A percentile compares a stretch with the other conserved stretches of the same genome.
Conservation (phyloP, 306 rosid genomes). For the Castanea mollissima region DNA sequence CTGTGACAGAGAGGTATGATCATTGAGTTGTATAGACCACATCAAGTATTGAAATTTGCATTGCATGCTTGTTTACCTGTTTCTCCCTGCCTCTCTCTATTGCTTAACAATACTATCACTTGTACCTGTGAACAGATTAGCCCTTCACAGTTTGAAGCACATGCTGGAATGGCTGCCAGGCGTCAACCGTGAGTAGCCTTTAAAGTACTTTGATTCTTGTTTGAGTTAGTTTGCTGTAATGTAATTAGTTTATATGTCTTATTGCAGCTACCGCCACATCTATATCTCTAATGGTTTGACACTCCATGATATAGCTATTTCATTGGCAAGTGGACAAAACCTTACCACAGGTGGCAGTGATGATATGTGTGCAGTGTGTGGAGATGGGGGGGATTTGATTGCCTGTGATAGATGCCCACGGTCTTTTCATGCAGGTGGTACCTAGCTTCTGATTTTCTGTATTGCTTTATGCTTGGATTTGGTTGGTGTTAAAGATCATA, state of each 20-base stretch:
- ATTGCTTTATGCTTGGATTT: background rate
- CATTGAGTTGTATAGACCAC: slow-evolving; percentile 13
- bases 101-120: slow-evolving; percentile 2
- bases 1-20: slow-evolving; percentile 76
- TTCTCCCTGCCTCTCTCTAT: background rate
- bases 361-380: slow-evolving; percentile 97
- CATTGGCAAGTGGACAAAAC: slow-evolving; percentile 92
- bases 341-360: slow-evolving; percentile 90
- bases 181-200: slow-evolving; percentile 95
- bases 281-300: slow-evolving; percentile 91
- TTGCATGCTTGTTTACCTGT: background rate
- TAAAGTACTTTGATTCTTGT: slow-evolving; percentile 12
- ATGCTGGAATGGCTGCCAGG: slow-evolving; percentile 99
- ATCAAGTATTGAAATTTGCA: slow-evolving; percentile 11
- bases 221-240: slow-evolving; percentile 24
- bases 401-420: slow-evolving; percentile 89
- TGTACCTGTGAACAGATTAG: slow-evolving; percentile 65
- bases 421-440: slow-evolving; percentile 87
- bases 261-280: slow-evolving; percentile 93
- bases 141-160: slow-evolving; percentile 99
- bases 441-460: background rate
- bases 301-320: slow-evolving; percentile 94
- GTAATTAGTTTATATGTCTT: slow-evolving; percentile 8
- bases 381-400: slow-evolving; percentile 85
- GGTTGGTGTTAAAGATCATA: background rate